Conservation (phyloP, 768 basidiomycete species). For the Suillus tomentosus region DNA sequence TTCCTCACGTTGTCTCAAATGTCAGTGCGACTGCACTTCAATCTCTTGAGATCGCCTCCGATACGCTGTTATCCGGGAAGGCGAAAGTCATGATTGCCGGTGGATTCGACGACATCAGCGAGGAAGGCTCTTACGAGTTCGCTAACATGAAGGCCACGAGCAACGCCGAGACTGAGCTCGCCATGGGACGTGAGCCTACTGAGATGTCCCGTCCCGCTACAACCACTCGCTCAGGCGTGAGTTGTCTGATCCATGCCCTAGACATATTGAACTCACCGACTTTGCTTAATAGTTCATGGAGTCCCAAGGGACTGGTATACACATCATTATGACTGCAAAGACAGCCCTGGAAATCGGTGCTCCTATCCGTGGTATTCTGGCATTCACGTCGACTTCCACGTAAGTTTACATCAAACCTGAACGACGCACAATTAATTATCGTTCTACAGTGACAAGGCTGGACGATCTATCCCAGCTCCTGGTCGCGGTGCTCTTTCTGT, state of each 20-base stretch:
- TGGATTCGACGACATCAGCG: conserved; percentile 97
- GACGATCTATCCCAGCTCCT: conserved; percentile 96
- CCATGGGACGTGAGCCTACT: conserved; percentile 98
- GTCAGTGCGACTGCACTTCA: conserved; percentile 92
- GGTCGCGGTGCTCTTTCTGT: conserved; percentile 90
- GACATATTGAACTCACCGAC: conserved; percentile 11
- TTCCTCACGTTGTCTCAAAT: conserved; percentile 11
- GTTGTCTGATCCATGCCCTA: conserved; percentile 26
- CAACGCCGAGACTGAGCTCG: conserved; percentile 95
- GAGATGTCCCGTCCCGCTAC: conserved; percentile 99
- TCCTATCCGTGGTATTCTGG: conserved; percentile 91
- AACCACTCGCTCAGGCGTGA: conserved; percentile 89
- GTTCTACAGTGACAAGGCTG: conserved; percentile 86
- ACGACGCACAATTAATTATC: conserved; percentile 12
- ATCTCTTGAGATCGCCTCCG: conserved; percentile 97
- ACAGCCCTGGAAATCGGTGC: conserved; percentile 94
- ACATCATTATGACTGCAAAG: conserved; percentile 95
- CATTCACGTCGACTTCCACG: conserved; percentile 96
- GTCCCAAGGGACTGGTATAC: conserved; percentile 93
- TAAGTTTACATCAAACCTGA: conserved; percentile 41
- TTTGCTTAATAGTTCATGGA: conserved; percentile 81
- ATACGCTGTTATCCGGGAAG: conserved; percentile 91
- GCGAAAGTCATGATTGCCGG: conserved; percentile 99
- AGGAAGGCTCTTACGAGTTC: conserved; percentile 98
- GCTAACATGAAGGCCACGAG: conserved; percentile 99